A percentile compares a stretch with the other conserved stretches of the same genome.
These are phyloP conservation scores for Peniophora sp. DNA, from an alignment of 1,284 basidiomycete genomes.

Conservation along the genomic window DNA sequence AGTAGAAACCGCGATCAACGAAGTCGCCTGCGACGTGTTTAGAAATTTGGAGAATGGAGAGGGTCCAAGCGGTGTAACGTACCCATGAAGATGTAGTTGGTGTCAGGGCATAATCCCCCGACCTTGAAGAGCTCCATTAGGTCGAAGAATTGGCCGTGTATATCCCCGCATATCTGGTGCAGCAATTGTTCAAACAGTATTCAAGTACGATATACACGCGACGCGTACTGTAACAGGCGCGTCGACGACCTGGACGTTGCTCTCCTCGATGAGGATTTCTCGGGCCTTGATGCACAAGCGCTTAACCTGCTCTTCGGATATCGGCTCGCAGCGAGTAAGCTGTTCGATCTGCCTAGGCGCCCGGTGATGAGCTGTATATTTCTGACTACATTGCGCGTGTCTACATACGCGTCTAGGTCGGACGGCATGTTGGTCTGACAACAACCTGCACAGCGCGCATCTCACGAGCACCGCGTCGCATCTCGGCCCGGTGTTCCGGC, in stretches of 20 bases:
- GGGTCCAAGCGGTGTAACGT: conserved; percentile 19
- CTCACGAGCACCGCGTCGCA: neutral
- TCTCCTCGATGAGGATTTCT: conserved; percentile 96
- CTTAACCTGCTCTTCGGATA: conserved; percentile 90
- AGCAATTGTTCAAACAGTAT: neutral
- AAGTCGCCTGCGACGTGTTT: conserved; percentile 67
- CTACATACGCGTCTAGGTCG: conserved; percentile 38
- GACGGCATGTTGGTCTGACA: conserved; percentile 30
- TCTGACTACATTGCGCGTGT: neutral
- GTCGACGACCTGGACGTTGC: conserved; percentile 94
- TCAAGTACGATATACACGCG: no score
- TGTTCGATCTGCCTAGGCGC: conserved; percentile 74
- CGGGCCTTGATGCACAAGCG: conserved; percentile 90
- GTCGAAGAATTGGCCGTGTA: conserved; percentile 98
- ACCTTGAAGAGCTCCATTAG: conserved; percentile 96
- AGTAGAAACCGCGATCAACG: conserved; percentile 96
- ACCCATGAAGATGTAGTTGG: conserved; percentile 99
- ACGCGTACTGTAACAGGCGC: conserved; percentile 82
- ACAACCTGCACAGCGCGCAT: neutral
- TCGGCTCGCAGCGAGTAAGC: conserved; percentile 84
- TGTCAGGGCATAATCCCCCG: conserved; percentile 91
- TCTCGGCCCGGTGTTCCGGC: neutral
- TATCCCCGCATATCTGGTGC: conserved; percentile 91
- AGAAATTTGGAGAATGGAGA: neutral
- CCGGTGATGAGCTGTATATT: neutral